Evolutionary conservation across 345 rosid genomes (phyloP).

Genomic region (Salix udensis): DNA sequence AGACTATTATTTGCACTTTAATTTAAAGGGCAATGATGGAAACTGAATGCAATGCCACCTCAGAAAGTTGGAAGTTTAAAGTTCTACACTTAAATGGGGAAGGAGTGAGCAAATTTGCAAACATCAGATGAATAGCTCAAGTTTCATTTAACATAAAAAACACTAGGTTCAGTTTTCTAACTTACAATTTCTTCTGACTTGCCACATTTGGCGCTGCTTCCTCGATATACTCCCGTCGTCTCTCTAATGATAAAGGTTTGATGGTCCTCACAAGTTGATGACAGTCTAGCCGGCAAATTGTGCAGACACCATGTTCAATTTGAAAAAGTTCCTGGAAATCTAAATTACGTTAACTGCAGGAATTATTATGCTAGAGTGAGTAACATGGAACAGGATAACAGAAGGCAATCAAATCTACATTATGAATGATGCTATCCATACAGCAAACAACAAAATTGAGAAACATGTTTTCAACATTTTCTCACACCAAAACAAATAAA

Average conservation of each 20-base stretch:
- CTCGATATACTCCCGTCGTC: slow-evolving; percentile 49
- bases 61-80: no score
- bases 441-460: background rate
- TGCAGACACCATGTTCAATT: slow-evolving; percentile 79
- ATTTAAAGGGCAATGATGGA: no score
- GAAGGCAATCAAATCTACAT: background rate
- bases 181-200: slow-evolving; percentile 61
- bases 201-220: slow-evolving; percentile 69
- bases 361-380: background rate
- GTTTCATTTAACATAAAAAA: background rate
- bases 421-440: background rate
- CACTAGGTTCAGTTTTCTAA: slow-evolving; percentile 5
- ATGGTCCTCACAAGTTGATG: slow-evolving; percentile 70
- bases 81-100: background rate
- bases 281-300: slow-evolving; percentile 80
- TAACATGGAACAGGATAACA: background rate
- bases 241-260: slow-evolving; percentile 65
- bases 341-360: background rate
- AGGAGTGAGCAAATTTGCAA: background rate
- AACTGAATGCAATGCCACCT: no score
- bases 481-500: background rate
- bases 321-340: slow-evolving; percentile 75
- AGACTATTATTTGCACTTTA: no score
- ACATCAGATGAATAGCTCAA: background rate
- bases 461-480: background rate